Evolutionary conservation across 169 alveolate species (phyloP).

Genomic region (Eimeria mitis): DNA sequence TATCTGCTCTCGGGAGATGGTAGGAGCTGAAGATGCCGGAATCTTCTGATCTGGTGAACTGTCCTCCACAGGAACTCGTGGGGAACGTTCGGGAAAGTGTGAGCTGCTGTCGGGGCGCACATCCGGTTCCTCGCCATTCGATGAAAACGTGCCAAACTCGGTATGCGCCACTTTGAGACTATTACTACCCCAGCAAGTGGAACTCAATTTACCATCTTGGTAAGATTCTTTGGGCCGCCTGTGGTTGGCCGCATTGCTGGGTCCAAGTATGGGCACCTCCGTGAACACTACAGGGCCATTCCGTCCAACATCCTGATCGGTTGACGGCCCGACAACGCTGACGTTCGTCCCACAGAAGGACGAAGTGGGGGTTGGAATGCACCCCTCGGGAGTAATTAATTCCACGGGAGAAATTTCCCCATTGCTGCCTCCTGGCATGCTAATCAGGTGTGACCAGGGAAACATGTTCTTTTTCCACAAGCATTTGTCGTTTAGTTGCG

Average conservation of each 20-base stretch:
- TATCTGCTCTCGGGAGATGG: slow-evolving; percentile 44
- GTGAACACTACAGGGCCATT: slow-evolving; percentile 11
- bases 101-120: slow-evolving; percentile 19
- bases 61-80: background rate
- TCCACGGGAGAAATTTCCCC: slow-evolving; percentile 21
- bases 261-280: slow-evolving; percentile 14
- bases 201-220: background rate
- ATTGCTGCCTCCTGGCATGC: slow-evolving; percentile 28
- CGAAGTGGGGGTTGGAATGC: slow-evolving; percentile 21
- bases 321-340: slow-evolving; percentile 25
- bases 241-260: background rate
- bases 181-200: background rate
- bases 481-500: slow-evolving; percentile 67
- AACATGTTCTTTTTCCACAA: slow-evolving; percentile 24
- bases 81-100: background rate
- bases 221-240: background rate
- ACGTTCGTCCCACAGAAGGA: slow-evolving; percentile 22
- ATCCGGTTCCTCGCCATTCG: background rate
- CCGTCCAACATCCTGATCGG: slow-evolving; percentile 14
- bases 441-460: slow-evolving; percentile 70
- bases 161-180: background rate
- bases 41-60: background rate
- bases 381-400: background rate
- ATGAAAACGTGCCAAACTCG: background rate
- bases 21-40: background rate